These are phyloP conservation scores for Lepraria neglecta DNA, from an alignment of 495 filamentous ascomycete species.

Conservation along the genomic window DNA sequence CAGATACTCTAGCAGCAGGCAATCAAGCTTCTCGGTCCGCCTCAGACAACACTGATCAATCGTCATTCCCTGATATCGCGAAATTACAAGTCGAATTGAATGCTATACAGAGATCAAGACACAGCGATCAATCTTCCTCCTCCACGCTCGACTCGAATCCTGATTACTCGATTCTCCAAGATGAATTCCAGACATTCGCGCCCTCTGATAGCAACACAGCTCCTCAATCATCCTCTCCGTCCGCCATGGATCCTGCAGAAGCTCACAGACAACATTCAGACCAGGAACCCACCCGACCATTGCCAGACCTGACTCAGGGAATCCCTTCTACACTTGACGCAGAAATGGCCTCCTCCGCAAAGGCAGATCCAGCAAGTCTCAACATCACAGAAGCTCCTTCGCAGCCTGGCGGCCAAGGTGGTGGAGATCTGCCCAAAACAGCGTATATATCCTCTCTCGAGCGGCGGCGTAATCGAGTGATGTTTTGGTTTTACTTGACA, in stretches of 20 bases:
- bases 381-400: slow-evolving; percentile 54
- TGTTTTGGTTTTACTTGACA: slow-evolving; percentile 57
- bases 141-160: slow-evolving; percentile 15
- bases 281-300: slow-evolving; percentile 40
- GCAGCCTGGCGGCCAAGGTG: slow-evolving; percentile 45
- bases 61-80: slow-evolving; percentile 17
- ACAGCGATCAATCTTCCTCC: not conserved
- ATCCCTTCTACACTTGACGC: slow-evolving; percentile 76
- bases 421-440: slow-evolving; percentile 64
- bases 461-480: slow-evolving; percentile 62
- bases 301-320: slow-evolving; percentile 84
- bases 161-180: slow-evolving; percentile 39
- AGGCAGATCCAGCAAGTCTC: slow-evolving; percentile 38
- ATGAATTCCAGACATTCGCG: slow-evolving; percentile 41
- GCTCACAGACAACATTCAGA: slow-evolving; percentile 28
- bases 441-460: slow-evolving; percentile 89
- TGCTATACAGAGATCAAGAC: slow-evolving; percentile 14
- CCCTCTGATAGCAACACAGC: slow-evolving; percentile 37
- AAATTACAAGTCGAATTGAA: slow-evolving; percentile 18
- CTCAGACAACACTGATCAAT: slow-evolving; percentile 9
- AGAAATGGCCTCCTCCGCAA: slow-evolving; percentile 53
- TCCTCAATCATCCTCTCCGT: slow-evolving; percentile 30
- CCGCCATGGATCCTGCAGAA: slow-evolving; percentile 21
- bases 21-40: slow-evolving; percentile 4
- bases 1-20: slow-evolving; percentile 11